phyloP scores from a whole-genome alignment of 768 basidiomycete species.

The Rhodotorula diobovata region DNA sequence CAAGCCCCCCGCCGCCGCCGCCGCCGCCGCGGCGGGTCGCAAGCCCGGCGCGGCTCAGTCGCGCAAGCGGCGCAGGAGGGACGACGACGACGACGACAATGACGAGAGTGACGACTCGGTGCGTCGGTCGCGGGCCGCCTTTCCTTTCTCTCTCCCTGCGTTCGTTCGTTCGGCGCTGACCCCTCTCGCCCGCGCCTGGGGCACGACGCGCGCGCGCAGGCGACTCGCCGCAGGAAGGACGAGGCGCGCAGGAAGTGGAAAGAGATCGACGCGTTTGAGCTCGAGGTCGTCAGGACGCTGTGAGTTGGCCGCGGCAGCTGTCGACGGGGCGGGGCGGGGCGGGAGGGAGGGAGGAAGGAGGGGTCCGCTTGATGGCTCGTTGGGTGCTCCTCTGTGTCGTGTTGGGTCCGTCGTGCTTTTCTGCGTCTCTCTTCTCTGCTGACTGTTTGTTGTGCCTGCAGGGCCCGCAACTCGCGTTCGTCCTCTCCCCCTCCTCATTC shows the following conservation, averaged over 20 bases:
- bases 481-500: background rate
- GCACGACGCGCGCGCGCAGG: background rate
- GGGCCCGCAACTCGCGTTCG: slow-evolving; percentile 4
- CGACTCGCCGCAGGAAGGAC: background rate
- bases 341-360: no score
- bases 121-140: background rate
- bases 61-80: background rate
- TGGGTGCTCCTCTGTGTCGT: no score
- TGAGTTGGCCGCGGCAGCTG: background rate
- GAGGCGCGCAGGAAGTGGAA: slow-evolving; percentile 11
- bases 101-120: background rate
- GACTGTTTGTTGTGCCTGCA: no score
- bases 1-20: no score
- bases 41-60: background rate
- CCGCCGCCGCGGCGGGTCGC: no score
- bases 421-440: background rate
- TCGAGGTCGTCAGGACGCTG: slow-evolving; percentile 12
- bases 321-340: no score
- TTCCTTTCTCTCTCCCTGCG: no score
- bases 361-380: no score
- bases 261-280: slow-evolving; percentile 14
- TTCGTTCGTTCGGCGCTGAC: background rate
- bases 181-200: no score
- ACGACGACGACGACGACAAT: no score
- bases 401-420: background rate